Percentiles rank a stretch among this genome's conserved stretches.
Conservation (phyloP, 140 eudicot genomes). For the Cichorium intybus region DNA sequence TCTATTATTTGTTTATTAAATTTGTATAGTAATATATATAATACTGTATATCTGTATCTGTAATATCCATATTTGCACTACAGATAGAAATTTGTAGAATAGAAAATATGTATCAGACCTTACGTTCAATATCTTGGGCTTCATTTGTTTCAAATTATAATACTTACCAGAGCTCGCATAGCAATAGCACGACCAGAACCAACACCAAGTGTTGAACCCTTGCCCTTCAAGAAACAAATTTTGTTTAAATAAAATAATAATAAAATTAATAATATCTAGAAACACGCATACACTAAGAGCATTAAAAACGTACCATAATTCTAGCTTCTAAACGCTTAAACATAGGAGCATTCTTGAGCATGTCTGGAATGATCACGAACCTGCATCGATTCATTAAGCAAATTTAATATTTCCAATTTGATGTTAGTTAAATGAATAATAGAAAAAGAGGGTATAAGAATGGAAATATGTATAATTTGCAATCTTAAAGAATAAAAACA, state of each 20-base stretch:
- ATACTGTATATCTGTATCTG: no score
- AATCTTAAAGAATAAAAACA: background rate
- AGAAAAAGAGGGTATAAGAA: background rate
- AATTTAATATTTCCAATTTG: background rate
- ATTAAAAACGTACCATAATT: constrained; percentile 56
- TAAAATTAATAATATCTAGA: background rate
- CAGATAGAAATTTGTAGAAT: no score
- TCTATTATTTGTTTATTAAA: no score
- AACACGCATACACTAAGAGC: background rate
- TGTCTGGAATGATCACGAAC: constrained; percentile 87
- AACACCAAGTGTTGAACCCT: constrained; percentile 92
- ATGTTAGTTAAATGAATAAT: background rate
- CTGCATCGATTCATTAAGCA: constrained; percentile 27
- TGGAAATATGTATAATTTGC: background rate
- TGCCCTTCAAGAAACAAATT: constrained; percentile 50
- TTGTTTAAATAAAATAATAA: constrained; percentile 5
- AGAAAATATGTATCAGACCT: no score
- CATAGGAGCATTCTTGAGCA: constrained; percentile 93
- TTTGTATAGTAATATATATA: no score
- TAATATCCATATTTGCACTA: no score
- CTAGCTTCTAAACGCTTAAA: constrained; percentile 84
- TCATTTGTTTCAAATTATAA: background rate
- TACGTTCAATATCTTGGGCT: no score
- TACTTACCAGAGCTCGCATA: constrained; percentile 87
- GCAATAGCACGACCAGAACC: constrained; percentile 96